Percentiles rank a stretch among this genome's conserved stretches.
phyloP scores from a whole-genome alignment of 2,329 filamentous ascomycete genomes.

The Neophaeococcomyces aloes region DNA sequence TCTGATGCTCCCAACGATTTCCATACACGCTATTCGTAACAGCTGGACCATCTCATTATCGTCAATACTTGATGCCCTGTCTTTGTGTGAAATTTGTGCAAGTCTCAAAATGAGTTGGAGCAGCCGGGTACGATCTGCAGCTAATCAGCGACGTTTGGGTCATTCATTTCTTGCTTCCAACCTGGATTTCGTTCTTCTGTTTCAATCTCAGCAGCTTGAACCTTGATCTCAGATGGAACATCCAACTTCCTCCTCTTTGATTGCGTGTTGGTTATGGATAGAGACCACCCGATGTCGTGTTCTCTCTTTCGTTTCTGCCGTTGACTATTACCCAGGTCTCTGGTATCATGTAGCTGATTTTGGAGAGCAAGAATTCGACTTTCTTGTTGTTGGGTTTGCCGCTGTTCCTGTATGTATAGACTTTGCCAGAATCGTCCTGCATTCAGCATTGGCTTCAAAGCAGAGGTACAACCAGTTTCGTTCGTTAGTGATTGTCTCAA shows the following conservation, averaged over 20 bases:
- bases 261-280: not conserved
- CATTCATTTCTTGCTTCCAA: not conserved
- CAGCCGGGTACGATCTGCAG: not conserved
- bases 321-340: not conserved
- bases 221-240: not conserved
- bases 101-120: slow-evolving; percentile 2
- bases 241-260: not conserved
- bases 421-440: not conserved
- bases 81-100: not conserved
- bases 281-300: not conserved
- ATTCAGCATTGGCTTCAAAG: not conserved
- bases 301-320: not conserved
- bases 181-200: not conserved
- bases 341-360: not conserved
- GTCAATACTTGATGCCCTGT: not conserved
- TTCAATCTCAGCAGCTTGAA: not conserved
- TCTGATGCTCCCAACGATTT: not conserved
- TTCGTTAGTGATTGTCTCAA: not conserved
- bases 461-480: too few species aligned
- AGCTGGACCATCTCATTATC: not conserved
- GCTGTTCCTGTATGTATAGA: not conserved
- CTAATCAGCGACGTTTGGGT: not conserved
- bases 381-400: not conserved
- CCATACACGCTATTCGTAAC: not conserved
- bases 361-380: not conserved